Percentiles rank a stretch among this genome's conserved stretches.
phyloP scores from a whole-genome alignment of 345 rosid genomes.

The Tarenaya hassleriana region DNA sequence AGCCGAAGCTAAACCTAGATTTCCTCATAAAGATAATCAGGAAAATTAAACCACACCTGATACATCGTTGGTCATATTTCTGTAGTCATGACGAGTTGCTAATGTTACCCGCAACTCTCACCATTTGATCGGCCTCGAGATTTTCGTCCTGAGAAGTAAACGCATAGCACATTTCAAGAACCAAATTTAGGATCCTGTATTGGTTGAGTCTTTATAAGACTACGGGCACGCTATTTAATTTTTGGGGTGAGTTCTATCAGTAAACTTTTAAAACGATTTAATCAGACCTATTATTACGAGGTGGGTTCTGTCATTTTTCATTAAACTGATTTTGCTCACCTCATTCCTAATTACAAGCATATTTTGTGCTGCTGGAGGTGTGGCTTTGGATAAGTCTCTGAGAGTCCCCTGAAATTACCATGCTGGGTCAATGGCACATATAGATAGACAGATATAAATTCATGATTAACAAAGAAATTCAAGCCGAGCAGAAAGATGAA shows the following conservation, averaged over 20 bases:
- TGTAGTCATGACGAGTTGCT: conserved; percentile 28
- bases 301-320: too few species aligned
- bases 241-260: too few species aligned
- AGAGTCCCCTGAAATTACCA: conserved; percentile 45
- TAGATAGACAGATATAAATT: conserved; percentile 6
- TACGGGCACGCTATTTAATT: too few species aligned
- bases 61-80: too few species aligned
- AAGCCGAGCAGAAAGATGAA: too few species aligned
- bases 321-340: conserved; percentile 25
- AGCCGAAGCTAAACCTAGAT: too few species aligned
- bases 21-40: too few species aligned
- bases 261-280: too few species aligned
- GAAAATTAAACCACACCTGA: too few species aligned
- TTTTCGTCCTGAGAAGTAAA: conserved; percentile 34
- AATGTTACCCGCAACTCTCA: conserved; percentile 25
- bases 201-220: too few species aligned
- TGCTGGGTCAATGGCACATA: conserved; percentile 1
- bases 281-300: conserved; percentile 3
- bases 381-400: conserved; percentile 50
- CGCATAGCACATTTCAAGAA: not conserved
- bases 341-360: conserved; percentile 32
- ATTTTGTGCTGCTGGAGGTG: conserved; percentile 36
- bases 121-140: conserved; percentile 35
- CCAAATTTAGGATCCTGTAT: too few species aligned
- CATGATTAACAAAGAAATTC: too few species aligned